Base-by-base conservation (phyloP, 169 alveolate genomes). In the Condylostoma magnum region DNA sequence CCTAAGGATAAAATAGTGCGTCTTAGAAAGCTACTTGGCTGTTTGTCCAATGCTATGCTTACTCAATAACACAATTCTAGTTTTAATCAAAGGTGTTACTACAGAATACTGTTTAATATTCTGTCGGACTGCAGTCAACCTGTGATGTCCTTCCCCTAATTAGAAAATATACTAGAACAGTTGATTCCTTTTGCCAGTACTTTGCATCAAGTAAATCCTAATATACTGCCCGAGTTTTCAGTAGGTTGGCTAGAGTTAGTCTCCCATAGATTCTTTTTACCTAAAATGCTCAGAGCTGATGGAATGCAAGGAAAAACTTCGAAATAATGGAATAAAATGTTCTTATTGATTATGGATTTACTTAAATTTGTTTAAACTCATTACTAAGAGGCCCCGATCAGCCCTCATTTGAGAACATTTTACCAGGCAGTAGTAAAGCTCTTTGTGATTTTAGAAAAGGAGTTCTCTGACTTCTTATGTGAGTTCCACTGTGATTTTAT, bases 191-290 rank as follows among this genome's bases (percentile, higher is more conserved):
- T 89, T 12, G 83, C 90, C 27, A 86, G 82, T 31, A 77, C 85
- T 51, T 84, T 91, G 67, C 70, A 85, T 53, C 72, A 80, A 55
- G 57, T 95, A 28, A 87, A 87, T 76, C 97, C 99, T 47, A 68
- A 80, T 60, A 78, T 96, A 31, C 95, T 94, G 33, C 99, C 99
- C 10, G 97, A 94, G n/a, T 98, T 98, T 74, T 77, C 97, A 28
- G 95, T 90, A 78, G 94, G 98, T 34, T 98, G 99, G 99, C 71
- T 97, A 28, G 97, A 95, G 73, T 82, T 98, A 55, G 80, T 97
- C 8, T 90, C 98, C 20, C 97, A 96, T 79, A 83, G 94, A 55
- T 74, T 90, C 56, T 93, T 97, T 74, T 63, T 96, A 71, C 97
- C 97, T 20, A 83, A 90, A 18, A 87, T 96, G 50, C 69, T 91